phyloP scores from a whole-genome alignment of 2,329 filamentous ascomycete species.

The Talaromyces sp. region DNA sequence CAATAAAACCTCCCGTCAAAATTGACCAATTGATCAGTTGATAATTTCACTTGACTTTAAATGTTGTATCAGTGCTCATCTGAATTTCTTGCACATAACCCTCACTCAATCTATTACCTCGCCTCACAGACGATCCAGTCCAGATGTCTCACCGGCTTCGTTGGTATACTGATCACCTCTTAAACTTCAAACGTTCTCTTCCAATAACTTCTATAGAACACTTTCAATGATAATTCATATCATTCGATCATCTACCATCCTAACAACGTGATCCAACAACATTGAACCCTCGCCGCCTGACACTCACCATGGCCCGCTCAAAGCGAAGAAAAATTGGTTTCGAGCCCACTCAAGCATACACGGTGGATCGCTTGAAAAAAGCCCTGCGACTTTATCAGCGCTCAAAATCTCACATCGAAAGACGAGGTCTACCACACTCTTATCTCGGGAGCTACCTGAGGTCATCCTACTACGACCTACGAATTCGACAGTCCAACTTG shows the following conservation, averaged over 20 bases:
- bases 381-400: constrained; percentile 7
- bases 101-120: too few relatives aligned
- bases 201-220: too few relatives aligned
- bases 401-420: constrained; percentile 13
- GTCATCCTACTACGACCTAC: constrained; percentile 20
- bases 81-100: too few relatives aligned
- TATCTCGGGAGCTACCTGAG: constrained; percentile 9
- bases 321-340: neutral
- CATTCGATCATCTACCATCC: neutral
- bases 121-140: too few relatives aligned
- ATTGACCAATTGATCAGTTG: too few relatives aligned
- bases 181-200: too few relatives aligned
- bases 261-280: too few relatives aligned
- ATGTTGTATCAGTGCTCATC: too few relatives aligned
- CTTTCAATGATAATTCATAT: neutral
- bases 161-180: too few relatives aligned
- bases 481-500: constrained; percentile 7
- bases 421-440: constrained; percentile 22
- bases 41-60: too few relatives aligned
- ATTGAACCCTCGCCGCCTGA: neutral
- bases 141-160: too few relatives aligned
- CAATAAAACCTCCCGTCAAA: too few relatives aligned
- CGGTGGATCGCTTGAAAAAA: constrained; percentile 3
- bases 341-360: constrained; percentile 4
- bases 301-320: neutral